A percentile compares a stretch with the other conserved stretches of the same genome.
These are phyloP conservation scores for Citrullus colocynthis DNA, from an alignment of 306 rosid genomes.

Conservation along the genomic window DNA sequence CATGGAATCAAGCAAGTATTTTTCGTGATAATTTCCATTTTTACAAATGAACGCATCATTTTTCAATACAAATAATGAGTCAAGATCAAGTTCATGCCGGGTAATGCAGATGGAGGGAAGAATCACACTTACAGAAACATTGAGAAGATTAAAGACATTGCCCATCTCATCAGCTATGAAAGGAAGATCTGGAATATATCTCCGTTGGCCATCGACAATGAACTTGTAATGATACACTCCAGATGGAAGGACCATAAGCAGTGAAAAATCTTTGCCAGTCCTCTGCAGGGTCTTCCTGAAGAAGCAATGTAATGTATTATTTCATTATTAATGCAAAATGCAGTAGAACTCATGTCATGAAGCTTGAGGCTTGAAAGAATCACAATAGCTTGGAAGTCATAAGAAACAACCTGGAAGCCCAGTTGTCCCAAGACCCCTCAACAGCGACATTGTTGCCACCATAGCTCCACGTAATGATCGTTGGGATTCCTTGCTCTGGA, in stretches of 20 bases:
- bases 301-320: not conserved
- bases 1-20: not conserved
- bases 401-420: constrained; percentile 57
- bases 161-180: constrained; percentile 64
- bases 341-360: not conserved
- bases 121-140: constrained; percentile 51
- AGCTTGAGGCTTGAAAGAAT: not conserved
- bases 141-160: constrained; percentile 64
- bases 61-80: not conserved
- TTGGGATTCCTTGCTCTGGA: constrained; percentile 59
- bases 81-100: constrained; percentile 9
- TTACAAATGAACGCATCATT: not conserved
- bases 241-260: constrained; percentile 60
- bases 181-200: constrained; percentile 71
- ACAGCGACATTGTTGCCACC: constrained; percentile 68
- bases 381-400: not conserved
- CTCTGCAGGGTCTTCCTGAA: constrained; percentile 69
- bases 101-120: not conserved
- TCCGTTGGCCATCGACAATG: constrained; percentile 69
- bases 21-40: not conserved
- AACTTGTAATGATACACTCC: constrained; percentile 81
- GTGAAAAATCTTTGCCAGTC: constrained; percentile 67
- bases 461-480: constrained; percentile 63
- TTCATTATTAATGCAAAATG: not conserved
- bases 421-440: constrained; percentile 95